These are phyloP conservation scores for Tephrocybe sp. DNA, from an alignment of 768 basidiomycete genomes.

Conservation along the genomic window DNA sequence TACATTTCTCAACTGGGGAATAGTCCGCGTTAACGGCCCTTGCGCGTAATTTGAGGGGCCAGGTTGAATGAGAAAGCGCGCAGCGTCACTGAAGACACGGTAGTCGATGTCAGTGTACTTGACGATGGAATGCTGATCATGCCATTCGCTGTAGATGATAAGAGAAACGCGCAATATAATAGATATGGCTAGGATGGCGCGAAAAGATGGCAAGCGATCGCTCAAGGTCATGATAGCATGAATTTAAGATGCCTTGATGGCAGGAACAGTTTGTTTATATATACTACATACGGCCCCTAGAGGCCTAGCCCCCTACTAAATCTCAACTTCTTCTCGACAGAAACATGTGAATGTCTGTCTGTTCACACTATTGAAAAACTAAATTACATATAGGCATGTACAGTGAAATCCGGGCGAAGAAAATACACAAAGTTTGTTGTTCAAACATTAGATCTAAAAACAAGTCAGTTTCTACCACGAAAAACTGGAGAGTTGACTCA, in stretches of 20 bases:
- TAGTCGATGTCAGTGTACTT: constrained; percentile 99
- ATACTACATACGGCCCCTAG: no score
- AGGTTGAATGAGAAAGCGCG: constrained; percentile 60
- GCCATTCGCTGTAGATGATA: constrained; percentile 87
- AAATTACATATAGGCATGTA: no score
- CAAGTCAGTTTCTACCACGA: neutral
- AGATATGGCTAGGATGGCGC: constrained; percentile 50
- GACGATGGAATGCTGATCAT: constrained; percentile 75
- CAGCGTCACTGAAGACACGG: constrained; percentile 91
- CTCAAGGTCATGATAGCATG: constrained; percentile 19
- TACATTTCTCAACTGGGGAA: constrained; percentile 34
- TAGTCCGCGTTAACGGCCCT: constrained; percentile 39
- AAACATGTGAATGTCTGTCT: no score
- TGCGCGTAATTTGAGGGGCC: constrained; percentile 51
- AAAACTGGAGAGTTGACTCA: constrained; percentile 34
- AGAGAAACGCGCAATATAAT: constrained; percentile 62
- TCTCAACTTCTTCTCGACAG: neutral
- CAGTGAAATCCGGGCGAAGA: no score
- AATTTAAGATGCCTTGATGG: neutral
- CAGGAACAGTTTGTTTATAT: neutral
- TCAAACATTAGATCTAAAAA: neutral
- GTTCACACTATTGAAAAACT: no score
- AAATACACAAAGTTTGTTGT: neutral
- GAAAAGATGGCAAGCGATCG: constrained; percentile 38
- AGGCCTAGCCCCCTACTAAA: neutral